A percentile compares a stretch with the other conserved stretches of the same genome.
Conservation (phyloP, 257 asterid genomes). For the Przewalskia tangutica region DNA sequence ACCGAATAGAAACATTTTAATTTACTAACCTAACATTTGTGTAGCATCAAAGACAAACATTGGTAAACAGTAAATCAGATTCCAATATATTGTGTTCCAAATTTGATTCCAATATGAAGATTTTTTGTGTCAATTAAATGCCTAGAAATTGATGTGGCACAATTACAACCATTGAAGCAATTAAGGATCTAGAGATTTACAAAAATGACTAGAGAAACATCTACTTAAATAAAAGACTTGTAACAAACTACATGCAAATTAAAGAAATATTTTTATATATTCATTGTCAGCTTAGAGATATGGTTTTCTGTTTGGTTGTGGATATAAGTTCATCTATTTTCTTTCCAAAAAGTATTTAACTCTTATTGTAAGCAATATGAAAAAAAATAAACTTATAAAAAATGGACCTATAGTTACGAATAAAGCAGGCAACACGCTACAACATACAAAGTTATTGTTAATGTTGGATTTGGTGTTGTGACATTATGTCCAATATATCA, state of each 20-base stretch:
- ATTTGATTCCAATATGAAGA: conserved; percentile 2
- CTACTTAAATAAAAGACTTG: not conserved
- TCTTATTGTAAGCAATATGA: no score
- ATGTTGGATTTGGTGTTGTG: no score
- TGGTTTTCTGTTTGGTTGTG: no score
- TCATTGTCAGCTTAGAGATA: no score
- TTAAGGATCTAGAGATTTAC: not conserved
- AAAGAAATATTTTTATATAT: no score
- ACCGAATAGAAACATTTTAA: not conserved
- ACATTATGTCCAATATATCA: no score
- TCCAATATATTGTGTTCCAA: not conserved
- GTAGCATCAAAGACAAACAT: not conserved
- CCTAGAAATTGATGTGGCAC: not conserved
- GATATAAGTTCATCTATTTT: no score
- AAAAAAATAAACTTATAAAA: no score
- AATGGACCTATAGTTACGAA: no score
- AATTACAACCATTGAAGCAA: not conserved
- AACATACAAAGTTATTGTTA: no score
- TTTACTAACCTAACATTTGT: not conserved
- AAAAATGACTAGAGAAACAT: not conserved
- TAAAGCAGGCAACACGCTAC: no score
- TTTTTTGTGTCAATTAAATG: not conserved
- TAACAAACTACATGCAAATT: not conserved
- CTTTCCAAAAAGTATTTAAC: no score
- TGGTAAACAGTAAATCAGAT: not conserved